Conservation (phyloP, 495 filamentous ascomycete species). For the Achaetomiella virescens region DNA sequence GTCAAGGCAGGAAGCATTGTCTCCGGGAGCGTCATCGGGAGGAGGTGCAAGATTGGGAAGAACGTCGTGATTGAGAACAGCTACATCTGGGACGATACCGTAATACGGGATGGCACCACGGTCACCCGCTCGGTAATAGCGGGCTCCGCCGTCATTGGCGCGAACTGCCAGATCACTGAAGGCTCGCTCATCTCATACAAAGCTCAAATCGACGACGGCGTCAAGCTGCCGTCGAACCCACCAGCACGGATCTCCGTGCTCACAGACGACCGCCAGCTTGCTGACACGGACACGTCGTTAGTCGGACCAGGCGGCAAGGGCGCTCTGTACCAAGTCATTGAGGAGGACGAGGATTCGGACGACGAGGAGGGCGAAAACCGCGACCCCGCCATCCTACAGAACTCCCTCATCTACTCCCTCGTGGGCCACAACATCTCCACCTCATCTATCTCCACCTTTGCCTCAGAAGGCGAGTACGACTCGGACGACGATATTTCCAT, state of each 20-base stretch:
- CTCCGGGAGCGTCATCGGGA: constrained; percentile 68
- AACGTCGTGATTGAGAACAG: constrained; percentile 73
- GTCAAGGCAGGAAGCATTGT: constrained; percentile 67
- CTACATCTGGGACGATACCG: constrained; percentile 84
- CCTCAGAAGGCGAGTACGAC: constrained; percentile 35
- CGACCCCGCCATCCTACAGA: constrained; percentile 35
- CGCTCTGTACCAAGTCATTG: constrained; percentile 38
- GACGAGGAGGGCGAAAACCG: constrained; percentile 43
- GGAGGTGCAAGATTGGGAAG: constrained; percentile 76
- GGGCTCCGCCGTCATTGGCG: constrained; percentile 61
- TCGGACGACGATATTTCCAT: constrained; percentile 33
- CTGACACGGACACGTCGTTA: constrained; percentile 46
- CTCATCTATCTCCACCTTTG: constrained; percentile 67
- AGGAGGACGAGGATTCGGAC: constrained; percentile 44
- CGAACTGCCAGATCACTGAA: constrained; percentile 56
- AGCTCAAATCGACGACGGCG: constrained; percentile 60
- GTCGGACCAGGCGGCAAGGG: constrained; percentile 55
- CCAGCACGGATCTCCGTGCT: constrained; percentile 35
- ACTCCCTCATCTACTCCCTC: constrained; percentile 60
- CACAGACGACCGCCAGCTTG: constrained; percentile 30
- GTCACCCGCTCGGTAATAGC: constrained; percentile 72
- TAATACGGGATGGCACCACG: constrained; percentile 65
- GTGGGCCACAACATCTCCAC: constrained; percentile 61
- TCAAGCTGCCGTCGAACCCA: constrained; percentile 23
- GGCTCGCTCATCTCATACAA: constrained; percentile 77